Base-by-base conservation (phyloP, 2,329 filamentous ascomycete species). In the Diaporthe capsici region DNA sequence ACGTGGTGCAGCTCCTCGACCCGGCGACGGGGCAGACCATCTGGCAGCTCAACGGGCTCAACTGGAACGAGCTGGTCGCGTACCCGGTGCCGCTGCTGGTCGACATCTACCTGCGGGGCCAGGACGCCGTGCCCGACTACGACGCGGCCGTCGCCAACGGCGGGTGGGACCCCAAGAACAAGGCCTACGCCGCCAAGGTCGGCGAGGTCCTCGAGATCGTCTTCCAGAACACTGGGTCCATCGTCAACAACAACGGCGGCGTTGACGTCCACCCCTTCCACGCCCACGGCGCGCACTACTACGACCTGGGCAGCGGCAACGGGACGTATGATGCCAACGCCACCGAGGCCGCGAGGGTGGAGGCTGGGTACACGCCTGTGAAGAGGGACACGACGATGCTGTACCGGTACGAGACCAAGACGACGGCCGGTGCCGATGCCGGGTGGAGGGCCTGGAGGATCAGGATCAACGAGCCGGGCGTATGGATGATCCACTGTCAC, bases 401-500 rank as follows among this genome's bases (percentile, higher is more conserved):
- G 4, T 91, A 91, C 77, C 82, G 88, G 2, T 93, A 92, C 77
- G 82, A 81, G 0, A 77, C 82, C 4, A 84, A 84, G 34, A 87
- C 85, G 0, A 77, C 77, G 2, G 80, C 86, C 0, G 82, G 86
- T 5, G 80, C 84, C 8, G 85, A 85, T 2, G 84, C 86, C 0
- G 90, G 91, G 0, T 93, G 91, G 91, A 84, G 91, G 28, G 91
- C 86, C 0, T 93, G 91, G 91, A 84, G 91, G 13, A 81, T 92
- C 1, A 79, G 84, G 6, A 80, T 88, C 1, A 82, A 81, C 1
- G 78, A 89, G 4, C 87, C 92, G 0, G 91, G 90, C 0, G 89
- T 89, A 4, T 92, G 90, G 90, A 89, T 92, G 89, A 84, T 92
- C 77, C 90, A 92, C 80, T 92, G 90, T 77, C 90, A 92, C 80